Conservation (phyloP, 352 stramenopile genomes). For the Thalassiosira hispida region DNA sequence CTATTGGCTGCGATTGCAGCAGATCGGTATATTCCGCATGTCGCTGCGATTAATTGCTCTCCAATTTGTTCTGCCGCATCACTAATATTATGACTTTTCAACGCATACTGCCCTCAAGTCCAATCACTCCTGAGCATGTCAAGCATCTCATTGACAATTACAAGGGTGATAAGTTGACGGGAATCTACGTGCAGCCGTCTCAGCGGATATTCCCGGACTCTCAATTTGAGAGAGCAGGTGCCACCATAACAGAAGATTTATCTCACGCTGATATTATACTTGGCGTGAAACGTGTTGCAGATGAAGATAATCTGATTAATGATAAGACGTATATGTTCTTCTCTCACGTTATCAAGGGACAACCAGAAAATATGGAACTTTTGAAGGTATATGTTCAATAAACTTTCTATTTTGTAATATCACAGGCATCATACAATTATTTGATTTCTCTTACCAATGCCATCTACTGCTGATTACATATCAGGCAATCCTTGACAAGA, state of each 20-base stretch:
- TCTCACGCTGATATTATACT: conserved; percentile 90
- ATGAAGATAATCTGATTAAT: conserved; percentile 83
- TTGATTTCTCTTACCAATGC: conserved; percentile 5
- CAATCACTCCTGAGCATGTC: conserved; percentile 89
- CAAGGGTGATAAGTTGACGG: conserved; percentile 71
- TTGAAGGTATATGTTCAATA: too few relatives aligned
- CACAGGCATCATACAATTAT: not conserved
- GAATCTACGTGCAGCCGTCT: conserved; percentile 93
- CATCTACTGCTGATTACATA: not conserved
- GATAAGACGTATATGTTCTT: conserved; percentile 97
- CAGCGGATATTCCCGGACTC: conserved; percentile 92
- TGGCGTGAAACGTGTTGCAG: conserved; percentile 93
- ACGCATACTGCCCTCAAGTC: too few relatives aligned
- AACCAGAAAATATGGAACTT: conserved; percentile 95
- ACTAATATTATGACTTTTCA: too few relatives aligned
- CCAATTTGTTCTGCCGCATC: too few relatives aligned
- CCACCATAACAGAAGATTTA: conserved; percentile 90
- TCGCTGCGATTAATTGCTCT: too few relatives aligned
- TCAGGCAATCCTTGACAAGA: conserved; percentile 87
- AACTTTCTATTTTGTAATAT: too few relatives aligned
- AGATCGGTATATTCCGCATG: not conserved
- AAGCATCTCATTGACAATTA: conserved; percentile 83
- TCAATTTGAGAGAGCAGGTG: conserved; percentile 91
- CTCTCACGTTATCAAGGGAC: conserved; percentile 96
- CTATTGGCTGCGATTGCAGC: not conserved